Base-by-base conservation (phyloP, 495 filamentous ascomycete genomes). In the Aspergillus saccharolyticus region DNA sequence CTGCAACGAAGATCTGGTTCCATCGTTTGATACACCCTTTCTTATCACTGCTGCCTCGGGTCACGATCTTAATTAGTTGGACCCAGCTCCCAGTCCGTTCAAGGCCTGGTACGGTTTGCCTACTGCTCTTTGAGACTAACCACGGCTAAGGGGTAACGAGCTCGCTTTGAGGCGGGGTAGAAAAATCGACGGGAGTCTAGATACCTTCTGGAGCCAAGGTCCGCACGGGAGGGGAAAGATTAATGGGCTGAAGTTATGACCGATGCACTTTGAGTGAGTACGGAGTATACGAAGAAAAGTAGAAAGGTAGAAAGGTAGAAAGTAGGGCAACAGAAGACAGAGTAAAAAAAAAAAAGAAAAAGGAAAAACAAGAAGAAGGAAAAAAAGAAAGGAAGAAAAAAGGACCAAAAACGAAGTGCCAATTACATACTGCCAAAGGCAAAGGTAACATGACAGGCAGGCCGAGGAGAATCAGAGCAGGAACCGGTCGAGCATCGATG, bases 111-210 rank as follows among this genome's bases (percentile, higher is more conserved):
- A 50, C 47, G n/a, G 28, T 50, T 50, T 50, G 3, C 14, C n/a
- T 50, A 24, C 47, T 4, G 25, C 25, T 28, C 25, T 9, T 4
- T 4, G 25, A 50, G 15, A 50, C 47, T 50, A 50, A 50, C 47
- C 47, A 50, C 47, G 47, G 47, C 47, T 50, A 50, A 30, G 47
- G 47, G 24, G 47, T 12, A 28, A 17, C 7, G 8, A 50, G 19
- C 47, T 49, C 28, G 48, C 57, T 56, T 56, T 52, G 51, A 33
- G 62, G 62, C 53, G 59, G 60, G 60, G 55, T 61, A 63, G 58
- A 48, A 54, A n/a, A 46, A 48, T 42, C 22, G 18, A 47, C 14
- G 45, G 21, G 44, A 57, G 55, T 61, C 60, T 61, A 56, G 57
- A 61, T 59, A 54, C 47, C 33, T 53, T 33, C 59, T 46, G 53